phyloP scores from a whole-genome alignment of 495 filamentous ascomycete species.

The Aspergillus leporis region DNA sequence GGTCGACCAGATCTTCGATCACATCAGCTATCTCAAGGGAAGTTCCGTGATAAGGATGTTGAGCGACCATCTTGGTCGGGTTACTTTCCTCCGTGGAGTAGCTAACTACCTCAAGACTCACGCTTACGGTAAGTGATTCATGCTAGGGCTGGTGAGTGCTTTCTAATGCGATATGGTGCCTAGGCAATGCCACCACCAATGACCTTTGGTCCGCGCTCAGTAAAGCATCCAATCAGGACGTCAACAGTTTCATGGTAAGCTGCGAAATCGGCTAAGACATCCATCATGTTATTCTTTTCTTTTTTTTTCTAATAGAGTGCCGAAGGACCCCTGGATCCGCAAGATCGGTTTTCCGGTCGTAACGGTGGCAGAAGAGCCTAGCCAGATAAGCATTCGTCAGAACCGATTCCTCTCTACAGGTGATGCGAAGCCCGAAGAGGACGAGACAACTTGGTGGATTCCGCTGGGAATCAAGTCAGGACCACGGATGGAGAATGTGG shows the following conservation, averaged over 20 bases:
- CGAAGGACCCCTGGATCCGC: conserved; percentile 80
- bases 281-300: not conserved
- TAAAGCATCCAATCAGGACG: conserved; percentile 84
- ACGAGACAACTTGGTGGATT: conserved; percentile 94
- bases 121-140: conserved; percentile 57
- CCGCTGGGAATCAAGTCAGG: conserved; percentile 75
- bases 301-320: conserved; percentile 18
- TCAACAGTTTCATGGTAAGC: conserved; percentile 77
- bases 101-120: conserved; percentile 84
- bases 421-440: conserved; percentile 86
- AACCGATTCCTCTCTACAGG: conserved; percentile 86
- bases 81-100: conserved; percentile 87
- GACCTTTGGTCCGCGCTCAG: conserved; percentile 91
- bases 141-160: not conserved
- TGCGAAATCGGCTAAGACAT: not conserved
- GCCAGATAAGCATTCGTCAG: conserved; percentile 80
- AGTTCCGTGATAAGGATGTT: conserved; percentile 95
- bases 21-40: conserved; percentile 93
- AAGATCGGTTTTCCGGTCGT: conserved; percentile 93
- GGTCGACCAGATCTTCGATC: conserved; percentile 95
- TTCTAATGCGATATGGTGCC: conserved; percentile 1
- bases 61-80: conserved; percentile 76
- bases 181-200: conserved; percentile 87
- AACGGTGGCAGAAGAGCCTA: conserved; percentile 77
- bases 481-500: conserved; percentile 32